Base-by-base conservation (phyloP, 2,329 filamentous ascomycete species). In the Pyrenochaeta sp. region DNA sequence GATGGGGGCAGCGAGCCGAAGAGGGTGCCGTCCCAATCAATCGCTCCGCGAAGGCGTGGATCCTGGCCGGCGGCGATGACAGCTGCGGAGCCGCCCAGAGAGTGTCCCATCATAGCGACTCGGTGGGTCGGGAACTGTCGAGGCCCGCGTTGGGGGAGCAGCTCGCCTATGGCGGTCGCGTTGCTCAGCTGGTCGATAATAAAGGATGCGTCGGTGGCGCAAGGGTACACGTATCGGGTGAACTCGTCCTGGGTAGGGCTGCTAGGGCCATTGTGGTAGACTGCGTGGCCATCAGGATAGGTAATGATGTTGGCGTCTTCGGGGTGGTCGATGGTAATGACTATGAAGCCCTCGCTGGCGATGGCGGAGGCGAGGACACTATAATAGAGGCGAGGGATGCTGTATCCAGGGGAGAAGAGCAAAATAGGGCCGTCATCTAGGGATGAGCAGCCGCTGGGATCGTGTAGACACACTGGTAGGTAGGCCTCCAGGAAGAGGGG, bases 321-420 rank as follows among this genome's bases (percentile, higher is more conserved):
- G 0, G 82, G 77, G 52, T 84, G 82, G 55, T 84, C 83, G 28
- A 85, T 73, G 1, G 82, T 75, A 42, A 84, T 72, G 5, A 85
- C 80, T 1, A 77, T 73, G 54, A 79, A 83, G 0, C 83, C 83
- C 9, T 78, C 70, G 46, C 80, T 82, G 0, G 83, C 81, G 3
- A 85, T 72, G 1, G 81, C 77, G 5, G 77, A 76, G 7, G 81
- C 79, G 62, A 80, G 72, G 10, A 75, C 74, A 9, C 70, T 77
- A 58, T 84, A 81, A 2, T 80, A 56, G 1, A 81, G 67, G 1
- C 82, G 75, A 0, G 80, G 75, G 25, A 74, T 72, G 3, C 77
- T 75, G 42, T 77, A 73, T 5, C 82, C 83, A 2, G 82, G 77
- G 0, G 78, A 81, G 48, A 85, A 79, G 28, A 84, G 55, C 42